Base-by-base conservation (phyloP, 805 yeast genomes). In the Nakazawaea ernobii region DNA sequence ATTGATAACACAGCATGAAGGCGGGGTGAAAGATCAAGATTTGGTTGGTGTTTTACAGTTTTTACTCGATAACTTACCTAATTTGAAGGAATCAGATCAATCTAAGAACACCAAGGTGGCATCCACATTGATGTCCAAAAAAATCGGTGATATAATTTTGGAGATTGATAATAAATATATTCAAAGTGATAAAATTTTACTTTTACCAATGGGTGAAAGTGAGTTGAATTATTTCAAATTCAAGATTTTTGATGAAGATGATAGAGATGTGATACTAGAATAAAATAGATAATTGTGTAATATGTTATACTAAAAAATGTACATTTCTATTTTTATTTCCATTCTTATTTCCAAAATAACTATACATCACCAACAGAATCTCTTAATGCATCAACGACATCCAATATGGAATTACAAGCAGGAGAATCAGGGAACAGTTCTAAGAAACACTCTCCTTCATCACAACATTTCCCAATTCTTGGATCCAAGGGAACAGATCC, bases 401-500 rank as follows among this genome's bases (percentile, higher is more conserved):
- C 84, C 51, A 89, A 63, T 47, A 94, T 83, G 0, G 97, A 96
- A 2, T 75, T 74, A 2, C 96, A 79, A 0, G 98, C 96, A 0
- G 99, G 98, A 3, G 96, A 87, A 50, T 91, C 97, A 0, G 96
- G 92, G 57, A 82, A 83, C 46, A 72, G 67, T 54, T 90, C 97
- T 49, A 89, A 69, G 63, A 92, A 94, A 51, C 86, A 80, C 54
- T 79, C 84, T 15, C 99, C 99, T 20, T 69, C 56, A 60, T 94
- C 99, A 65, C 97, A 90, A 39, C 90, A 75, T 56, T 74, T 76
- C 0, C 98, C 98, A 15, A 94, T 89, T 51, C 98, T 73, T 11
- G 99, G 98, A 66, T 94, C 99, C 38, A 94, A 71, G 0, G 99
- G 99, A 2, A 94, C 97, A 9, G 89, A 75, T 0, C 99, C 99